Conservation (phyloP, 352 stramenopile species). For the Phytopythium cucurbitacearum region DNA sequence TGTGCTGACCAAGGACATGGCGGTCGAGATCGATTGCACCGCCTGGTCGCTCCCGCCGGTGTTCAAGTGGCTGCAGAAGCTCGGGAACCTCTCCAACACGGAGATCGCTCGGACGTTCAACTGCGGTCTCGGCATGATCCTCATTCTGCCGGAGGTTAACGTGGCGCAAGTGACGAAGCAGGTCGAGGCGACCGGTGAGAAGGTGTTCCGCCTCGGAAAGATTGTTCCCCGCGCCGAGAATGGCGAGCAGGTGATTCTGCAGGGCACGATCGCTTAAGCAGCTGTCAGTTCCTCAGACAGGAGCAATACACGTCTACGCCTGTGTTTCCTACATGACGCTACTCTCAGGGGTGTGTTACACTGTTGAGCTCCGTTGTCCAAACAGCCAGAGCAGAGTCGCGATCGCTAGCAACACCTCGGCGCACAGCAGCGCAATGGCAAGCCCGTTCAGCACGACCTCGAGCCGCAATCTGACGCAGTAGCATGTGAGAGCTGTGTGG, state of each 20-base stretch:
- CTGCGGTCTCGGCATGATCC: conserved; percentile 98
- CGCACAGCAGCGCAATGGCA: conserved; percentile 46
- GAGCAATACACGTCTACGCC: no score
- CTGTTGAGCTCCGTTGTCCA: neutral
- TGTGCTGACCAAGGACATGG: conserved; percentile 90
- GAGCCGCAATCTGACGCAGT: conserved; percentile 33
- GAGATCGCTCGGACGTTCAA: conserved; percentile 99
- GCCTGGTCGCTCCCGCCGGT: conserved; percentile 91
- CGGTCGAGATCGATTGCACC: conserved; percentile 91
- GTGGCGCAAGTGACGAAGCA: conserved; percentile 85
- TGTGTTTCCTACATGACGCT: conserved; percentile 2
- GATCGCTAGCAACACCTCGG: conserved; percentile 48
- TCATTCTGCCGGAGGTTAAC: conserved; percentile 91
- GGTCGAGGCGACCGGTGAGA: conserved; percentile 84
- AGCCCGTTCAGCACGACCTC: conserved; percentile 63
- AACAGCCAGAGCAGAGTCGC: conserved; percentile 31
- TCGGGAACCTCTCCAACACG: conserved; percentile 88
- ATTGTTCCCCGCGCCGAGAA: conserved; percentile 52
- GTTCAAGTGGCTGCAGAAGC: conserved; percentile 97
- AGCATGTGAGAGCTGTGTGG: no score
- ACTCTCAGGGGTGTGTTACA: neutral
- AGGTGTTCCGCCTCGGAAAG: conserved; percentile 88
- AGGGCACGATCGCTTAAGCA: conserved; percentile 56
- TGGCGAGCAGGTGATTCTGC: conserved; percentile 85
- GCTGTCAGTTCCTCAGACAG: no score